Percentiles rank a stretch among this genome's conserved stretches.
These are phyloP conservation scores for Protomyces lactucae-debilis DNA, from an alignment of 1,139 yeast genomes.

Conservation along the genomic window DNA sequence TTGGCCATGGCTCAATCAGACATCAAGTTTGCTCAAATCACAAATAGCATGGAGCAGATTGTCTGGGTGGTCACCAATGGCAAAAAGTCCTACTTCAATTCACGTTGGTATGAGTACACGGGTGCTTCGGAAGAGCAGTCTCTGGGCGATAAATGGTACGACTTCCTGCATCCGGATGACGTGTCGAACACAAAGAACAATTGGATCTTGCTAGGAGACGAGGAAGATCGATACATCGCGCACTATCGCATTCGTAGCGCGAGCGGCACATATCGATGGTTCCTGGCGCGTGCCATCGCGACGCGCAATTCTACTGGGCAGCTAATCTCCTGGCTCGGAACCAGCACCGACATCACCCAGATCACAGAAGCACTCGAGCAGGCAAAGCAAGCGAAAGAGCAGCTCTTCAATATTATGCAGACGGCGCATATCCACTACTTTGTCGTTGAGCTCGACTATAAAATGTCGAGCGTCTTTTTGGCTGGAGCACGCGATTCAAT, in stretches of 20 bases:
- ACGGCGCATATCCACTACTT: conserved; percentile 23
- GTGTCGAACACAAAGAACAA: conserved; percentile 17
- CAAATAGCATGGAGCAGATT: conserved; percentile 19
- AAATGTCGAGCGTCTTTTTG: conserved; percentile 15
- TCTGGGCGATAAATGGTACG: conserved; percentile 8
- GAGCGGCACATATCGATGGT: conserved; percentile 22
- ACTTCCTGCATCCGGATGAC: conserved; percentile 23
- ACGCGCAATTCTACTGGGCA: conserved; percentile 1
- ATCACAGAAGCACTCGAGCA: conserved; percentile 22
- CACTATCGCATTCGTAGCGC: conserved; percentile 13
- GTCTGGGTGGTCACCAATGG: conserved; percentile 12
- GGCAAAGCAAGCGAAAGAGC: conserved; percentile 18
- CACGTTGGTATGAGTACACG: conserved; percentile 21
- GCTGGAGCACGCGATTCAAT: conserved; percentile 3
- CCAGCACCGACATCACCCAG: conserved; percentile 23
- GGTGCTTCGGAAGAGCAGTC: conserved; percentile 12
- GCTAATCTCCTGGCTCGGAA: conserved; percentile 5
- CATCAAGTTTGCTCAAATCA: conserved; percentile 12
- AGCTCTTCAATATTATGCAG: conserved; percentile 25
- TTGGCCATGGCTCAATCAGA: conserved; percentile 16
- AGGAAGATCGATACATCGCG: conserved; percentile 13
- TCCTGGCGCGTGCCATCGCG: conserved; percentile 21
- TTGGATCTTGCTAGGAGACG: conserved; percentile 11
- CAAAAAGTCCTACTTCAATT: conserved; percentile 5
- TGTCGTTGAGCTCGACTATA: conserved; percentile 10